phyloP scores from a whole-genome alignment of 2,329 filamentous ascomycete genomes.

The Myriosclerotinia duriaeana region DNA sequence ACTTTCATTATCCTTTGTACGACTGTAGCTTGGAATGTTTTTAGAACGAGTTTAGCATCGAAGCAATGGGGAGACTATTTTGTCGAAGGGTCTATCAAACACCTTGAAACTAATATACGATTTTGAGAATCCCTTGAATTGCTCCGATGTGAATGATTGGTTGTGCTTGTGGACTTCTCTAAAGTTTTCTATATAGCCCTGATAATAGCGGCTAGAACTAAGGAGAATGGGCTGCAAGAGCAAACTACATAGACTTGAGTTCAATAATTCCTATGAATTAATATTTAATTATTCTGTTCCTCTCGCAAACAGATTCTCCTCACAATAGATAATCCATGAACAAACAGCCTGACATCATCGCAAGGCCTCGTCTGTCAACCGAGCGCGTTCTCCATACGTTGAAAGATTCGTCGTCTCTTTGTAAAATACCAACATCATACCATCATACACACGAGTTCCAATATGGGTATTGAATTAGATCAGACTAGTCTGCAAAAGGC shows the following conservation, averaged over 20 bases:
- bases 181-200: not conserved
- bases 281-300: not conserved
- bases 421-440: constrained; percentile 18
- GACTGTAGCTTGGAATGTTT: constrained; percentile 2
- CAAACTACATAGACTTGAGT: constrained; percentile 2
- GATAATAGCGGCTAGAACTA: not conserved
- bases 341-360: constrained; percentile 23
- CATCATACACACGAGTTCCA: constrained; percentile 10
- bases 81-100: not conserved
- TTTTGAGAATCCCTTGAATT: not conserved
- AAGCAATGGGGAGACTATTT: not conserved
- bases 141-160: not conserved
- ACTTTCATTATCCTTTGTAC: constrained; percentile 11
- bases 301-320: not conserved
- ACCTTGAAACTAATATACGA: constrained; percentile 11
- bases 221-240: not conserved
- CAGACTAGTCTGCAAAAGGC: constrained; percentile 37
- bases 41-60: constrained; percentile 6
- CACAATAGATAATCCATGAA: not conserved
- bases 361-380: constrained; percentile 22
- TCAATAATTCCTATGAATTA: not conserved
- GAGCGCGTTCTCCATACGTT: constrained; percentile 17
- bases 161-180: not conserved
- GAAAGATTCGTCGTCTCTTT: constrained; percentile 18
- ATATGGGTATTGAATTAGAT: constrained; percentile 37